These are phyloP conservation scores for Ichthyophthirius multifiliis DNA, from an alignment of 169 alveolate genomes.

Conservation along the genomic window DNA sequence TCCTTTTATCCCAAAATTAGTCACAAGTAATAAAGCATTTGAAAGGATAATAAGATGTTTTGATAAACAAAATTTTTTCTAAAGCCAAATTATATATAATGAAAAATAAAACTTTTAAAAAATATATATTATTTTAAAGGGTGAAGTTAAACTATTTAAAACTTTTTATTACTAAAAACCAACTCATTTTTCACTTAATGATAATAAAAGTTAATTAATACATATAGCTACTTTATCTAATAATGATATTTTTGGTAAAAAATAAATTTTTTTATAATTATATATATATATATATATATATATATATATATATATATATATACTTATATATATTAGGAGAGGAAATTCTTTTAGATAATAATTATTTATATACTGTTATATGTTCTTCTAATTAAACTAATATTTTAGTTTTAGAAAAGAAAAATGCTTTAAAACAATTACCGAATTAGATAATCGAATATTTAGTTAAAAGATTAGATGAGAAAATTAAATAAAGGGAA, in stretches of 20 bases:
- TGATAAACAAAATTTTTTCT: not conserved
- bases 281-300: too few relatives aligned
- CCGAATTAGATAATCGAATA: not conserved
- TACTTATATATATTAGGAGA: not conserved
- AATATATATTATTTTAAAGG: not conserved
- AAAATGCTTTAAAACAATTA: not conserved
- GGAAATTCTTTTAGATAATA: too few relatives aligned
- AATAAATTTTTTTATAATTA: not conserved
- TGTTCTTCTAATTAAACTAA: not conserved
- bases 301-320: too few relatives aligned
- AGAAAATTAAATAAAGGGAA: not conserved
- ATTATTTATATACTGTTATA: not conserved
- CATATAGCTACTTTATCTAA: not conserved
- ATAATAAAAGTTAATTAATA: not conserved
- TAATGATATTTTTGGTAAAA: not conserved
- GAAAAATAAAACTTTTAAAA: not conserved
- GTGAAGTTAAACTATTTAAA: not conserved
- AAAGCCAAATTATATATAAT: not conserved
- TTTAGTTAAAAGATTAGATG: too few relatives aligned
- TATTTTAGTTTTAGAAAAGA: not conserved
- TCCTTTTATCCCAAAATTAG: not conserved
- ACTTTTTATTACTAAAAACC: not conserved
- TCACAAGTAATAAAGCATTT: not conserved
- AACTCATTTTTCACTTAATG: not conserved
- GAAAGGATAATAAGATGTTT: not conserved